These are phyloP conservation scores for Globisporangium solare DNA, from an alignment of 352 stramenopile genomes.

Conservation along the genomic window DNA sequence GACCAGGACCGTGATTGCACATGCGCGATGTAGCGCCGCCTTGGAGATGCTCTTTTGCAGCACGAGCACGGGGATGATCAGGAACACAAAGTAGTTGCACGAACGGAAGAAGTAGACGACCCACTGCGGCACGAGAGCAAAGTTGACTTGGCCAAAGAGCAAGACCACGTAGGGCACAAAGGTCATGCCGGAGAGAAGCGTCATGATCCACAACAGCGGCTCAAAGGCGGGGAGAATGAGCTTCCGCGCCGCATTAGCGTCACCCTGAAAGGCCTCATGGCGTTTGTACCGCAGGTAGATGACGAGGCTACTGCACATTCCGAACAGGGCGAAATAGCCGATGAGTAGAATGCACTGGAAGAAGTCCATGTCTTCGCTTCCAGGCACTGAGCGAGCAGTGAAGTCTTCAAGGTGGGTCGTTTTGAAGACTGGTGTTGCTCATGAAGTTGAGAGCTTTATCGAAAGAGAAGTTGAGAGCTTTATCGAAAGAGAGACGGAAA, in stretches of 20 bases:
- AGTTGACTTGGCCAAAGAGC: background rate
- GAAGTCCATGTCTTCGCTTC: constrained; percentile 19
- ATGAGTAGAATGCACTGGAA: constrained; percentile 41
- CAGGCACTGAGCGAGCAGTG: no score
- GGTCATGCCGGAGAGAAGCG: constrained; percentile 11
- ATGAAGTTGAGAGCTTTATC: no score
- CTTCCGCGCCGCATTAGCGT: constrained; percentile 36
- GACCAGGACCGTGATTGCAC: constrained; percentile 14
- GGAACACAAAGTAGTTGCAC: constrained; percentile 7
- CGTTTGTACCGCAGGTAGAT: constrained; percentile 39
- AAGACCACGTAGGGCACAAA: background rate
- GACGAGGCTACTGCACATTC: constrained; percentile 31
- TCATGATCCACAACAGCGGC: constrained; percentile 43
- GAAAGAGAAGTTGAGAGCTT: no score
- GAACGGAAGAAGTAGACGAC: constrained; percentile 25
- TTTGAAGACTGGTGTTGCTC: no score
- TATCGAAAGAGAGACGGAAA: no score
- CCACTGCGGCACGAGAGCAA: background rate
- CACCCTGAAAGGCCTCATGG: constrained; percentile 29
- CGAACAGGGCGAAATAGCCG: constrained; percentile 45
- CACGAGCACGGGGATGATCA: constrained; percentile 9
- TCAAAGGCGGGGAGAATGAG: constrained; percentile 52
- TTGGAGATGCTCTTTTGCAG: constrained; percentile 10
- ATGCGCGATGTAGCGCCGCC: constrained; percentile 14
- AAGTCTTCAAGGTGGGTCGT: no score